Conservation (phyloP, 2,329 filamentous ascomycete species). For the Fonsecaea pedrosoi region DNA sequence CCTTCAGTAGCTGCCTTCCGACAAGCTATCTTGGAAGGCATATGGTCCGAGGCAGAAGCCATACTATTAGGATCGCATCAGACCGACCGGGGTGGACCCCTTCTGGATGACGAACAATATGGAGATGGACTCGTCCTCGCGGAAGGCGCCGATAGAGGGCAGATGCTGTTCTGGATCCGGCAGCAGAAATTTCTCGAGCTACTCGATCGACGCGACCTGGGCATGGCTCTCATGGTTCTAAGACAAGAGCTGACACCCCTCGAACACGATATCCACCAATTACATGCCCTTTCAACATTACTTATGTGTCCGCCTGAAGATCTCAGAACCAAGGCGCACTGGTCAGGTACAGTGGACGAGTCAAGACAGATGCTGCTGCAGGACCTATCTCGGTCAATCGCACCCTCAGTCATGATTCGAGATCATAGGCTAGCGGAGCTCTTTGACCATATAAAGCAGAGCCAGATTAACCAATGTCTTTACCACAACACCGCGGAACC, state of each 20-base stretch:
- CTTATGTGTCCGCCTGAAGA: slow-evolving; percentile 89
- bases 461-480: slow-evolving; percentile 80
- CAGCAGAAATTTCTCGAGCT: slow-evolving; percentile 96
- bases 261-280: slow-evolving; percentile 74
- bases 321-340: slow-evolving; percentile 75
- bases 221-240: slow-evolving; percentile 78
- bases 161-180: slow-evolving; percentile 86
- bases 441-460: slow-evolving; percentile 80
- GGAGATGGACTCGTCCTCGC: slow-evolving; percentile 71
- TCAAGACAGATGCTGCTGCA: slow-evolving; percentile 79
- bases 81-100: slow-evolving; percentile 53
- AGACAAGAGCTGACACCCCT: slow-evolving; percentile 86
- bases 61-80: slow-evolving; percentile 67
- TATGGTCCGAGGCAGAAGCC: slow-evolving; percentile 84
- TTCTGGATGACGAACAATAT: slow-evolving; percentile 42
- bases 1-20: slow-evolving; percentile 85
- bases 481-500: slow-evolving; percentile 83
- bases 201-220: slow-evolving; percentile 76
- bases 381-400: slow-evolving; percentile 86
- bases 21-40: slow-evolving; percentile 76
- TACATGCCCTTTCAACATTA: slow-evolving; percentile 83
- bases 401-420: slow-evolving; percentile 95
- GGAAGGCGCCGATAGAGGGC: slow-evolving; percentile 73
- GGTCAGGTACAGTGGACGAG: slow-evolving; percentile 79
- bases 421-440: slow-evolving; percentile 84